These are phyloP conservation scores for Ganoderma multipileum DNA, from an alignment of 1,284 basidiomycete genomes.

Conservation along the genomic window DNA sequence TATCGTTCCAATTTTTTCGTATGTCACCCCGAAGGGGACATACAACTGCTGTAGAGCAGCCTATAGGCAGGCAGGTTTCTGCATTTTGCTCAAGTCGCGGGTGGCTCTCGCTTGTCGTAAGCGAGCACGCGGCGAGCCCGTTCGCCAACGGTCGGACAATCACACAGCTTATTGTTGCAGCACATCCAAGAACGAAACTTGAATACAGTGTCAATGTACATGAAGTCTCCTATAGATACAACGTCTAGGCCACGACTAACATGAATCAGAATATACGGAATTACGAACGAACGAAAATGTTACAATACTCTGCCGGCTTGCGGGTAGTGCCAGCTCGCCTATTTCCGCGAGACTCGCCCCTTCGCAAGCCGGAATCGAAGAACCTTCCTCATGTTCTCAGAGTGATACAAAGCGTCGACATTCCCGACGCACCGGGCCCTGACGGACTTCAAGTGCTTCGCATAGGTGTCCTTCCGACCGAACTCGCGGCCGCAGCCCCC, in stretches of 20 bases:
- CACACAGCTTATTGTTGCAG: too few species aligned
- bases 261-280: background rate
- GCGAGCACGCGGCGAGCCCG: background rate
- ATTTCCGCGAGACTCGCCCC: background rate
- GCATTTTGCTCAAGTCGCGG: slow-evolving; percentile 8
- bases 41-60: background rate
- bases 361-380: background rate
- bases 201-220: background rate
- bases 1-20: slow-evolving; percentile 2
- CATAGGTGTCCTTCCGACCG: background rate
- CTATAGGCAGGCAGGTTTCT: background rate
- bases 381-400: background rate
- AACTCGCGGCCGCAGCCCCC: background rate
- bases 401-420: background rate
- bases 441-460: background rate
- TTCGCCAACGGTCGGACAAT: background rate
- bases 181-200: background rate
- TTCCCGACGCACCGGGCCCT: slow-evolving; percentile 1
- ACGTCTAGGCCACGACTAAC: background rate
- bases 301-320: background rate
- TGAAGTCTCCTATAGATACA: background rate
- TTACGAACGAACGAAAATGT: background rate
- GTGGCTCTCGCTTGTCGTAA: slow-evolving; percentile 1
- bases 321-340: background rate
- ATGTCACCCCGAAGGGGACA: slow-evolving; percentile 2